These are phyloP conservation scores for Sequoia sempervirens DNA, from an alignment of 75 land plant species.

Conservation along the genomic window DNA sequence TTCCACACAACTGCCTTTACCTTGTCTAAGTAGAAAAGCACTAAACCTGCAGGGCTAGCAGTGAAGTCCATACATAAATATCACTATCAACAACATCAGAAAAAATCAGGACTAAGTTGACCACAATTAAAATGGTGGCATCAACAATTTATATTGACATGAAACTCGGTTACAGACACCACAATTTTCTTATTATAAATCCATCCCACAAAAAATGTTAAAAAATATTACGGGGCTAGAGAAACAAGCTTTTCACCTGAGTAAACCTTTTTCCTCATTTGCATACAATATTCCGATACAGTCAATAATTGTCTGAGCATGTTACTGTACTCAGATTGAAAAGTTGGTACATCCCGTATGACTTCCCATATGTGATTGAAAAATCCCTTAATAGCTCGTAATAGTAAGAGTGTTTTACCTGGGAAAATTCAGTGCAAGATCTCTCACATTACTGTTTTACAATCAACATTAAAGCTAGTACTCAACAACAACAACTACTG, in stretches of 20 bases:
- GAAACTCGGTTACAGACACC: neutral
- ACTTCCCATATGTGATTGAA: conserved; percentile 74
- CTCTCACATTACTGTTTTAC: neutral
- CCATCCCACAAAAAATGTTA: neutral
- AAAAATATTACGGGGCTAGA: neutral
- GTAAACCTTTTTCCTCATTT: conserved; percentile 70
- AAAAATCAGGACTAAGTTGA: neutral
- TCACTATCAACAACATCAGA: neutral
- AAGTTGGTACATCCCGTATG: conserved; percentile 54
- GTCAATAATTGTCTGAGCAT: conserved; percentile 64
- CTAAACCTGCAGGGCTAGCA: conserved; percentile 40
- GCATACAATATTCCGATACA: conserved; percentile 59
- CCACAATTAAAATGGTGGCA: neutral
- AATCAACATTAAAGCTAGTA: neutral
- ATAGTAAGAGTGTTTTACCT: conserved; percentile 46
- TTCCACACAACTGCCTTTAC: conserved; percentile 31
- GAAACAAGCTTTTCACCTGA: conserved; percentile 31
- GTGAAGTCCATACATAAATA: neutral
- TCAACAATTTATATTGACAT: neutral
- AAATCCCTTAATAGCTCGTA: conserved; percentile 50
- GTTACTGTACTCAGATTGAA: conserved; percentile 70
- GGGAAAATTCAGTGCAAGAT: neutral
- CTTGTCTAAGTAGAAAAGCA: conserved; percentile 60
- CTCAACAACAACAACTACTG: too few relatives aligned
- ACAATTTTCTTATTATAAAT: neutral